Conservation (phyloP, 1,139 yeast species). For the Pichia sp. region DNA sequence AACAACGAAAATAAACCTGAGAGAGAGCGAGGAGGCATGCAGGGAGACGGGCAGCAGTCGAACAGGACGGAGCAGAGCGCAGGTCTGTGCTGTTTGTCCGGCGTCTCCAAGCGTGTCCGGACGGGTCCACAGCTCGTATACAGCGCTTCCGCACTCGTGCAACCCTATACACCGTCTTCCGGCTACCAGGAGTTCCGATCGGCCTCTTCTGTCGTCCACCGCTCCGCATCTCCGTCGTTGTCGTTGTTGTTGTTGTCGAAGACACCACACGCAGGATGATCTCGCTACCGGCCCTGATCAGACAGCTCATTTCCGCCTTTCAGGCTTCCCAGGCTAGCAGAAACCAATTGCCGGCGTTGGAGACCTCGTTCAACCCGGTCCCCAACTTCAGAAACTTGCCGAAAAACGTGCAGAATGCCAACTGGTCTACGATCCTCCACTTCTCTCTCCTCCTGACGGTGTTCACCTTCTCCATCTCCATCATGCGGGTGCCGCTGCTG, state of each 20-base stretch:
- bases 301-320: conserved; percentile 10
- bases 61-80: no score
- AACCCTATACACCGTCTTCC: no score
- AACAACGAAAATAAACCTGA: no score
- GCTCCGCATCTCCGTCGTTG: background rate
- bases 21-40: no score
- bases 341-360: conserved; percentile 9
- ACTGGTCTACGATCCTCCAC: conserved; percentile 27
- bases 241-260: background rate
- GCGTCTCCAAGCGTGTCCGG: no score
- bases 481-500: conserved; percentile 49
- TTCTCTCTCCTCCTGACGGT: conserved; percentile 39
- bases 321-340: conserved; percentile 3
- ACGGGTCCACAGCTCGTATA: no score
- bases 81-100: no score
- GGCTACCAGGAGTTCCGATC: no score
- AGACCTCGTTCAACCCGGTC: conserved; percentile 16
- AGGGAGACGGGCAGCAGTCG: no score
- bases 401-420: conserved; percentile 8
- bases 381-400: conserved; percentile 10
- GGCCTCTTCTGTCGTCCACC: no score
- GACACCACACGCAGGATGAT: background rate
- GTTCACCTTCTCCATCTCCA: conserved; percentile 26
- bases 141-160: no score
- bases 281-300: conserved; percentile 6